Evolutionary conservation across 31 red algal species (phyloP).

Genomic region (Odonthalia washingtoniensis): DNA sequence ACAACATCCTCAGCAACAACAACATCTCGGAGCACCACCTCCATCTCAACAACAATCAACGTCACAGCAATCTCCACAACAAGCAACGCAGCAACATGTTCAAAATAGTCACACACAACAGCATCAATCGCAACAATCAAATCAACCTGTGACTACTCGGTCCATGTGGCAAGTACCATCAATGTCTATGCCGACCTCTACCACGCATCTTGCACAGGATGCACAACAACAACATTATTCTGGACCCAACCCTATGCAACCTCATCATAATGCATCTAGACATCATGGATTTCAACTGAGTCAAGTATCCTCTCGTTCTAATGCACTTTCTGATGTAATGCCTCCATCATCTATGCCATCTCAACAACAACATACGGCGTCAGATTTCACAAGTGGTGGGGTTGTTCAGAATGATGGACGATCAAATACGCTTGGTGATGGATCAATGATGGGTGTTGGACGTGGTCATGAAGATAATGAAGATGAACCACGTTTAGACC

Average conservation of each 20-base stretch:
- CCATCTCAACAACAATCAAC: neutral
- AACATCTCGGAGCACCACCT: neutral
- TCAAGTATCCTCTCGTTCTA: neutral
- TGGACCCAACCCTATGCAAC: neutral
- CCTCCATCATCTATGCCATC: neutral
- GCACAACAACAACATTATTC: neutral
- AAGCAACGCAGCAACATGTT: neutral
- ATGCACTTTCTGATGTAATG: neutral
- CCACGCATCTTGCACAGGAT: neutral
- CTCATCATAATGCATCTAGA: neutral
- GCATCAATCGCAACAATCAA: neutral
- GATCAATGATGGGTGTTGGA: too few relatives aligned
- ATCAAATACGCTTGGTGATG: too few relatives aligned
- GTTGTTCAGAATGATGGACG: too few relatives aligned
- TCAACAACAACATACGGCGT: neutral
- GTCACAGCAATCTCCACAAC: neutral
- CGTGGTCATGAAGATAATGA: neutral
- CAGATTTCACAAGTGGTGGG: too few relatives aligned
- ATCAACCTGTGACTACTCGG: neutral
- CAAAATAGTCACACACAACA: neutral
- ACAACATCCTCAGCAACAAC: neutral
- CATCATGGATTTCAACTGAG: neutral
- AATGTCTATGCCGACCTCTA: neutral
- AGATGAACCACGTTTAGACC: slow-evolving; percentile 15
- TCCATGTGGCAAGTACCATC: neutral